Conservation (phyloP, 495 filamentous ascomycete species). For the Podospora conica region DNA sequence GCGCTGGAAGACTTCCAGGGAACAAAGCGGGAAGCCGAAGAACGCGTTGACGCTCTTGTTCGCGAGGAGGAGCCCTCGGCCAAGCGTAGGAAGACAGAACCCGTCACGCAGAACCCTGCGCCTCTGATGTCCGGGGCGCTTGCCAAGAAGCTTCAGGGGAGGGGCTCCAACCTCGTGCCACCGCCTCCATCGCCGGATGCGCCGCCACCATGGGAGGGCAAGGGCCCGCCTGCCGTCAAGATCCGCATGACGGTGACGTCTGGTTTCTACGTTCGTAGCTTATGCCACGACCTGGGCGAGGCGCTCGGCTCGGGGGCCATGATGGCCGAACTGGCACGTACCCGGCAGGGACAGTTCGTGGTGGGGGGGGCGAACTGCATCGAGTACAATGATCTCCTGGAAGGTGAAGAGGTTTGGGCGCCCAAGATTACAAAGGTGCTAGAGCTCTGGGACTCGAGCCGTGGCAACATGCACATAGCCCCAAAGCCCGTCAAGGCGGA, state of each 20-base stretch:
- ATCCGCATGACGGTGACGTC: constrained; percentile 90
- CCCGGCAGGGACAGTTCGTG: constrained; percentile 71
- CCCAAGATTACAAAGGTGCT: constrained; percentile 64
- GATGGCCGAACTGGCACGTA: constrained; percentile 81
- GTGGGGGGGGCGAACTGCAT: constrained; percentile 62
- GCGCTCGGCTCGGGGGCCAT: constrained; percentile 73
- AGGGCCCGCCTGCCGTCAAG: constrained; percentile 64
- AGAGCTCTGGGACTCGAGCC: constrained; percentile 19
- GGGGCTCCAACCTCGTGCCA: constrained; percentile 32
- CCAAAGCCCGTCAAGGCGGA: background rate
- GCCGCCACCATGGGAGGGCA: constrained; percentile 38
- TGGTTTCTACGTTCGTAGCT: constrained; percentile 92
- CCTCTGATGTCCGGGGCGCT: constrained; percentile 52
- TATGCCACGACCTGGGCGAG: constrained; percentile 86
- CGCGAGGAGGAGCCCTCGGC: constrained; percentile 17
- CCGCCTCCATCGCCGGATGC: constrained; percentile 27
- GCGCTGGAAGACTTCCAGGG: constrained; percentile 38
- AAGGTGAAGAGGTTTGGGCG: constrained; percentile 77
- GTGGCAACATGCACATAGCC: background rate
- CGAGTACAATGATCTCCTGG: constrained; percentile 72
- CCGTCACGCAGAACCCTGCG: constrained; percentile 19
- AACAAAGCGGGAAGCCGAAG: constrained; percentile 44
- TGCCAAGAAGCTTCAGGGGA: constrained; percentile 22
- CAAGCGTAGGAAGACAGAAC: constrained; percentile 27
- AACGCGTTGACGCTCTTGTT: constrained; percentile 38